phyloP scores from a whole-genome alignment of 1,284 basidiomycete species.

The Rhodotorula sp. region DNA sequence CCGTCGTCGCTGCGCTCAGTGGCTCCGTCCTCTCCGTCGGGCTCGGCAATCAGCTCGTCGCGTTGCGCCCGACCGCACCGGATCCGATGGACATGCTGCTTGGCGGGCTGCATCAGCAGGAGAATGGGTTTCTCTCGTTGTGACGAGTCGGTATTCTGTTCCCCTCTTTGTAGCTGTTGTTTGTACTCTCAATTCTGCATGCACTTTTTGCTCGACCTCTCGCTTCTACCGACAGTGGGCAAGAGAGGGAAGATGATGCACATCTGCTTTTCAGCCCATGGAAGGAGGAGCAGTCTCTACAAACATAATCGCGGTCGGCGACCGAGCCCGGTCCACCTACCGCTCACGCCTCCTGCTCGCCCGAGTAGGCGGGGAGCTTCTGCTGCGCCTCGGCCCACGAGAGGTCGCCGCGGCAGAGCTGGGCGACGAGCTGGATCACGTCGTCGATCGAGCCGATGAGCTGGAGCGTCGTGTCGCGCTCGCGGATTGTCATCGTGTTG shows the following conservation, averaged over 20 bases:
- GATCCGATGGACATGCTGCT: not conserved
- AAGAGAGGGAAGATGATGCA: too few species aligned
- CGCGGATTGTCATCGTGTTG: slow-evolving; percentile 83
- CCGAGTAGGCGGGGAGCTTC: slow-evolving; percentile 77
- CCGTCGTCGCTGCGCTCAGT: slow-evolving; percentile 11
- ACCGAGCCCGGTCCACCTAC: too few species aligned
- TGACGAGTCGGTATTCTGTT: too few species aligned
- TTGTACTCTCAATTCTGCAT: too few species aligned
- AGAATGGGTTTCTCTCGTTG: not conserved
- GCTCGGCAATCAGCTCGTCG: slow-evolving; percentile 24
- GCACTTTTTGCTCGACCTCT: too few species aligned
- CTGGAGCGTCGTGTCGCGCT: slow-evolving; percentile 92
- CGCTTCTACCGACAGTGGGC: too few species aligned
- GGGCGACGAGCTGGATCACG: slow-evolving; percentile 72
- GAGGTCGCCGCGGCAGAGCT: slow-evolving; percentile 59
- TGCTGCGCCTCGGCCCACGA: slow-evolving; percentile 77
- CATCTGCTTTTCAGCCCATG: too few species aligned
- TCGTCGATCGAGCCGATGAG: slow-evolving; percentile 90
- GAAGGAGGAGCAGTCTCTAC: too few species aligned
- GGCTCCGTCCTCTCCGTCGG: slow-evolving; percentile 8
- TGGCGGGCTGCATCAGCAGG: not conserved
- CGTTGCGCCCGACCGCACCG: not conserved
- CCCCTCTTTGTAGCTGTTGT: too few species aligned
- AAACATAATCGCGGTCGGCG: too few species aligned
- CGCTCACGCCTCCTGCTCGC: slow-evolving; percentile 76